These are phyloP conservation scores for Aspergillus mulundensis DNA, from an alignment of 495 filamentous ascomycete species.

Conservation along the genomic window DNA sequence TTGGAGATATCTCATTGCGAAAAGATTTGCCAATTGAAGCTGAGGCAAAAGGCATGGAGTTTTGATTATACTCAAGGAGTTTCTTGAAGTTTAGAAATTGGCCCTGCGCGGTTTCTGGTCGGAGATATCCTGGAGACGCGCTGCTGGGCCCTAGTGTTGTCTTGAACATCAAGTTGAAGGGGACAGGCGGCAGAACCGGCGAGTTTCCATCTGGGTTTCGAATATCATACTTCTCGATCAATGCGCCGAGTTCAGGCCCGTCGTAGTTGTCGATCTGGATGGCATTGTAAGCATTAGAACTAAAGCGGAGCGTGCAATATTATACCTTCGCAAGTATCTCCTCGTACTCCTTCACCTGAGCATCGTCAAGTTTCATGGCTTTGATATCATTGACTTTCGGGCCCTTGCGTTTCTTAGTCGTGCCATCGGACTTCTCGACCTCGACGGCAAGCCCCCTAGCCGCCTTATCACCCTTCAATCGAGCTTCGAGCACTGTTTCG, in stretches of 20 bases:
- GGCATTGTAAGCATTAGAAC: constrained; percentile 52
- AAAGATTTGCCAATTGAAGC: constrained; percentile 75
- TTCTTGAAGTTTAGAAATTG: constrained; percentile 67
- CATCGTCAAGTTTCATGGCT: constrained; percentile 62
- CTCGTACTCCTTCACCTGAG: constrained; percentile 49
- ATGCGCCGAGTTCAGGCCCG: constrained; percentile 56
- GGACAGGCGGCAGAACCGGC: constrained; percentile 55
- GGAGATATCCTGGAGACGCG: constrained; percentile 58
- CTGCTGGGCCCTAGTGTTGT: constrained; percentile 65
- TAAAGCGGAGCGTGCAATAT: too few relatives aligned
- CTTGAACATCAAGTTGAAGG: constrained; percentile 75
- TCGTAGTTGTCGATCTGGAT: constrained; percentile 65
- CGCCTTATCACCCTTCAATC: constrained; percentile 77
- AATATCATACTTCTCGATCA: constrained; percentile 63
- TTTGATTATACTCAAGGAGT: constrained; percentile 67
- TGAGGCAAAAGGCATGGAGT: constrained; percentile 66
- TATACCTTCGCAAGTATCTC: too few relatives aligned
- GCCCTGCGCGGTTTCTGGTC: constrained; percentile 65
- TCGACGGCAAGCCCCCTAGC: constrained; percentile 67
- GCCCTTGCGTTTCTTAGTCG: constrained; percentile 59
- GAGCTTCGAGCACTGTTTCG: constrained; percentile 80
- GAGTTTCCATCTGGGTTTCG: constrained; percentile 47
- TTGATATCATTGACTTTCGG: constrained; percentile 59
- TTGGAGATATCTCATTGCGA: constrained; percentile 70
- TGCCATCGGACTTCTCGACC: constrained; percentile 40